These are phyloP conservation scores for Ophiosphaerella herpotricha DNA, from an alignment of 2,329 filamentous ascomycete genomes.

Conservation along the genomic window DNA sequence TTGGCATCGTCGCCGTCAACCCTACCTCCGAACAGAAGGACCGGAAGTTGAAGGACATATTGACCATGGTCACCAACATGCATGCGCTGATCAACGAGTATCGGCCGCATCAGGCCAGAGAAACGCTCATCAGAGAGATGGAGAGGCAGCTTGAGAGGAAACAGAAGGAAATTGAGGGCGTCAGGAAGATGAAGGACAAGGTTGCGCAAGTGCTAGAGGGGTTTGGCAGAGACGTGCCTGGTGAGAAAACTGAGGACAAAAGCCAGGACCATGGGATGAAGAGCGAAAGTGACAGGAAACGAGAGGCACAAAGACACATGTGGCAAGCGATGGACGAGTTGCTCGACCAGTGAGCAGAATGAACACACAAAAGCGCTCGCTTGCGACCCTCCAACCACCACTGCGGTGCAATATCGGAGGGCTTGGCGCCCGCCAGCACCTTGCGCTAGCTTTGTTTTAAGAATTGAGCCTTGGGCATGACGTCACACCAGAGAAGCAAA, in stretches of 20 bases:
- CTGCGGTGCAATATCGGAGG: too few relatives aligned
- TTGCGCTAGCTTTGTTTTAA: not conserved
- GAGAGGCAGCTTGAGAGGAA: constrained; percentile 78
- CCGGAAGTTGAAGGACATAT: constrained; percentile 76
- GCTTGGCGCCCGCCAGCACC: not conserved
- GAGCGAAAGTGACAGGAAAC: constrained; percentile 19
- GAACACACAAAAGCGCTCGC: too few relatives aligned
- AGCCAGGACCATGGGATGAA: constrained; percentile 13
- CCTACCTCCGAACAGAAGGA: constrained; percentile 67
- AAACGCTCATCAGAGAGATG: constrained; percentile 86
- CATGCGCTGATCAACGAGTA: constrained; percentile 95
- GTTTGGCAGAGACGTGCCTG: constrained; percentile 51
- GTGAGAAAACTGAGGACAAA: constrained; percentile 15
- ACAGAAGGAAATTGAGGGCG: constrained; percentile 71
- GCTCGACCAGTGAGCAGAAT: constrained; percentile 8
- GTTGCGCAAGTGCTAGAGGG: constrained; percentile 74
- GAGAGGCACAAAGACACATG: constrained; percentile 37
- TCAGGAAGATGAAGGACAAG: constrained; percentile 70
- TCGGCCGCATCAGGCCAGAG: constrained; percentile 86
- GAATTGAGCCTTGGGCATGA: not conserved
- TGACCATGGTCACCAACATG: constrained; percentile 85
- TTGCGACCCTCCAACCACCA: too few relatives aligned
- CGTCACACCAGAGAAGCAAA: not conserved
- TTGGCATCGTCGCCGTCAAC: constrained; percentile 70
- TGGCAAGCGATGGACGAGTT: constrained; percentile 46